Evolutionary conservation across 2,329 filamentous ascomycete species (phyloP), one percentile per base, ranked within the genome.

Genomic region (Sphaceloma murrayae): DNA sequence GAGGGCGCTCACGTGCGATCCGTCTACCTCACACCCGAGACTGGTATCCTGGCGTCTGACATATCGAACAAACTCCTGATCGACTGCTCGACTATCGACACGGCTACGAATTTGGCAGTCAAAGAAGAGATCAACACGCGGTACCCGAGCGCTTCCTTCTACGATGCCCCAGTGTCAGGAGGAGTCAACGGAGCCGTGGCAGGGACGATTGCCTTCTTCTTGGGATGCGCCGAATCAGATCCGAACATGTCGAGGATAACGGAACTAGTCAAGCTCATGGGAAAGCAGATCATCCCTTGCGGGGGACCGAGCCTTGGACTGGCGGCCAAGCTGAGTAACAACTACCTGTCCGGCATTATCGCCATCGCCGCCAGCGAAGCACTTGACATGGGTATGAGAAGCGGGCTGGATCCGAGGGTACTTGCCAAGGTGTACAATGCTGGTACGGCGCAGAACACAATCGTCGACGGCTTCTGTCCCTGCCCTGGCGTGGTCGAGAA

Each of bases 301-400:
- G 75, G 75, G 2, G 72, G 67, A 0, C 67, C 72, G 0, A 70
- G 69, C 0, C 62, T 77, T 0, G 74, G 75, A 0, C 65, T 79
- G 2, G 69, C 72, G 0, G 73, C 75, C 0, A 79, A 78, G 57
- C 59, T 78, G 4, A 74, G 68, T 45, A 79, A 79, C 54, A 79
- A 79, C 52, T 79, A 79, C 55, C 65, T 72, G 38, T 75, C 69
- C 0, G 74, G 72, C 1, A 60, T 77, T 16, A 77, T 78, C 46
- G 69, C 74, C 4, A 74, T 79, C 43, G 74, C 74, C 0, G 67
- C 64, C 32, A 66, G 71, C 0, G 75, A 79, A 55, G 73, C 74
- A 1, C 70, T 78, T 63, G 70, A 77, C 47, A 74, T 79, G 56
- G 74, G 74, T 1, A 78, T 79, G 62, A 60, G 65, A 1, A 67